A percentile compares a stretch with the other conserved stretches of the same genome.
Conservation (phyloP, 805 yeast genomes). For the Zygosaccharomyces lentus region DNA sequence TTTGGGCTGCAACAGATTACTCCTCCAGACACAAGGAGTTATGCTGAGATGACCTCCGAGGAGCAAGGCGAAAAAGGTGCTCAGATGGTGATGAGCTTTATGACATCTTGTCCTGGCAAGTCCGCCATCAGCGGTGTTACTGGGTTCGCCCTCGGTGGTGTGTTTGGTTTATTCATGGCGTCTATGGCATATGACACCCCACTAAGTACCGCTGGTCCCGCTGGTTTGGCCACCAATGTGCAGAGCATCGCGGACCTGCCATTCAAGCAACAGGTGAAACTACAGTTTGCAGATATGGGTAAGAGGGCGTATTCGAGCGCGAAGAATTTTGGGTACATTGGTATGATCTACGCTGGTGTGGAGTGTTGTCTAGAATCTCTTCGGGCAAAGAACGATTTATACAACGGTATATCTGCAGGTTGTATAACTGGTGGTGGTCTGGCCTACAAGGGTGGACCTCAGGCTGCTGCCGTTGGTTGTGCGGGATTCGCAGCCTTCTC, state of each 20-base stretch:
- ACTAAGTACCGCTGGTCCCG: constrained; percentile 30
- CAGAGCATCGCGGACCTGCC: constrained; percentile 76
- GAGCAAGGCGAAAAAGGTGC: constrained; percentile 94
- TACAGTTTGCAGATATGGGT: constrained; percentile 91
- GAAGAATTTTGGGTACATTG: constrained; percentile 89
- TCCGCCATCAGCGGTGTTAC: constrained; percentile 87
- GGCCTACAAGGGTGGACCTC: constrained; percentile 90
- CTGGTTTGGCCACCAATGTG: constrained; percentile 30
- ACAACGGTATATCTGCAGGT: constrained; percentile 90
- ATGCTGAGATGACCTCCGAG: constrained; percentile 75
- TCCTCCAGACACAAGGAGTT: constrained; percentile 45
- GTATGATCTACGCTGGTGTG: constrained; percentile 85
- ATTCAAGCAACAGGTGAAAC: constrained; percentile 83
- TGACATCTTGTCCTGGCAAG: constrained; percentile 95
- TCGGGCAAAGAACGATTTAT: constrained; percentile 87
- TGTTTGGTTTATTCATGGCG: constrained; percentile 93
- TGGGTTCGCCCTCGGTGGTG: constrained; percentile 92
- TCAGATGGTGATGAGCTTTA: constrained; percentile 69
- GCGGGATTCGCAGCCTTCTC: constrained; percentile 97
- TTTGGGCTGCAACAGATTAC: constrained; percentile 41
- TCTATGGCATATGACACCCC: constrained; percentile 45
- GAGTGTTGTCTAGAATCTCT: constrained; percentile 84
- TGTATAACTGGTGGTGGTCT: constrained; percentile 96
- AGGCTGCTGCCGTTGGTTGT: constrained; percentile 86
- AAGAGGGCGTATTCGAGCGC: constrained; percentile 83